Conservation (phyloP, 306 rosid genomes). For the Quercus alba region DNA sequence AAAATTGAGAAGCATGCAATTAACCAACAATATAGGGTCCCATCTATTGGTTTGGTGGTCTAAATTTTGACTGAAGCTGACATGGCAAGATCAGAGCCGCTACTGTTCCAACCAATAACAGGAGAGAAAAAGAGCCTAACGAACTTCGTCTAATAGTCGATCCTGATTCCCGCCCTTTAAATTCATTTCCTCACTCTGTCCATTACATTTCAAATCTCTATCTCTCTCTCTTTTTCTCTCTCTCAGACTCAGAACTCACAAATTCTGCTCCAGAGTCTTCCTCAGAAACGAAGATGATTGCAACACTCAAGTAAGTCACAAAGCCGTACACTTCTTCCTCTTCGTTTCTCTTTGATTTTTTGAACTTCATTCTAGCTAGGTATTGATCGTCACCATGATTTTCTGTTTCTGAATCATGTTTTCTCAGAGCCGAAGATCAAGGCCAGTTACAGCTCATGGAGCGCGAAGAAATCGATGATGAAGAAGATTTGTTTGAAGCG, state of each 20-base stretch:
- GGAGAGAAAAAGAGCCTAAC: not conserved
- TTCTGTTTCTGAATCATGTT: not conserved
- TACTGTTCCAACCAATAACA: not conserved
- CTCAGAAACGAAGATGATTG: conserved; percentile 49
- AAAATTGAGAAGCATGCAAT: no score
- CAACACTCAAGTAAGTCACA: conserved; percentile 65
- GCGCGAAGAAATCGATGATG: conserved; percentile 82
- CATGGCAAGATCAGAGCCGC: conserved; percentile 21
- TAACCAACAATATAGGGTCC: no score
- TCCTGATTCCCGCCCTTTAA: conserved; percentile 51
- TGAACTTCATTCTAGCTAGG: not conserved
- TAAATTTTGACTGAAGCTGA: not conserved
- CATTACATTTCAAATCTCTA: conserved; percentile 11
- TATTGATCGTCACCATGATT: not conserved
- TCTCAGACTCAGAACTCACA: conserved; percentile 10
- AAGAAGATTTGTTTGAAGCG: conserved; percentile 90
- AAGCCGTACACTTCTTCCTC: conserved; percentile 9
- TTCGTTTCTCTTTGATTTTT: conserved; percentile 20
- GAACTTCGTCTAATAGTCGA: not conserved
- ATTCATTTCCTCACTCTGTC: conserved; percentile 12
- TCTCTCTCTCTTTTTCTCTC: conserved; percentile 16
- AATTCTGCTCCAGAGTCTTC: conserved; percentile 19
- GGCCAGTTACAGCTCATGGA: conserved; percentile 87
- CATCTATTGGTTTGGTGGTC: not conserved
- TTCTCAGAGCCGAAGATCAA: conserved; percentile 73